Evolutionary conservation across 176 grass and related monocot species (phyloP).

Genomic region (Pontederia paniculata): DNA sequence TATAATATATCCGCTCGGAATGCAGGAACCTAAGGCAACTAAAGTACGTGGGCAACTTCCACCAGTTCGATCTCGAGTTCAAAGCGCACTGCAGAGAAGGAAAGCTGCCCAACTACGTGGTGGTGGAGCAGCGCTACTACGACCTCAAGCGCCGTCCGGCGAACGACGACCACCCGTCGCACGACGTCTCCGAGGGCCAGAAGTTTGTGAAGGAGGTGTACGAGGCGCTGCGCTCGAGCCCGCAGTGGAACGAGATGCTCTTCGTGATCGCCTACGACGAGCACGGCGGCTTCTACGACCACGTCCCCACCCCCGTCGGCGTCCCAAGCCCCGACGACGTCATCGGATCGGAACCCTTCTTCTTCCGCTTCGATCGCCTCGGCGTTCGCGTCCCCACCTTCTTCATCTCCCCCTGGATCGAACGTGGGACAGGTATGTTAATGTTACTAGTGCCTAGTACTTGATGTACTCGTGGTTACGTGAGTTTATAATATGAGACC

Average conservation of each 20-base stretch:
- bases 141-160: constrained; percentile 47
- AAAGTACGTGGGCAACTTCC: constrained; percentile 51
- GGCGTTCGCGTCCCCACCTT: constrained; percentile 64
- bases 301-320: constrained; percentile 42
- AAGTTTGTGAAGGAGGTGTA: constrained; percentile 67
- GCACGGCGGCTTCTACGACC: constrained; percentile 81
- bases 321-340: constrained; percentile 66
- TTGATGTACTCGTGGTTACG: not conserved
- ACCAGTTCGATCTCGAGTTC: constrained; percentile 50
- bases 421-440: constrained; percentile 38
- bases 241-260: constrained; percentile 60
- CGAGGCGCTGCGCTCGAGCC: constrained; percentile 46
- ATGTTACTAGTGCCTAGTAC: not conserved
- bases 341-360: constrained; percentile 30
- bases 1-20: not conserved
- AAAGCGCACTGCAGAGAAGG: constrained; percentile 54
- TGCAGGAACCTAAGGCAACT: constrained; percentile 43
- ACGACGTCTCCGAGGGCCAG: constrained; percentile 62
- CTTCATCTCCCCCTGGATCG: constrained; percentile 73
- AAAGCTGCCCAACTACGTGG: constrained; percentile 74
- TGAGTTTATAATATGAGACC: not conserved
- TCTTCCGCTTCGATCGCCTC: constrained; percentile 66
- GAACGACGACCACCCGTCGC: constrained; percentile 80
- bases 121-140: constrained; percentile 81
- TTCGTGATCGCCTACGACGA: constrained; percentile 78